Conservation (phyloP, 2,329 filamentous ascomycete genomes). For the Ophiobolus disseminans region DNA sequence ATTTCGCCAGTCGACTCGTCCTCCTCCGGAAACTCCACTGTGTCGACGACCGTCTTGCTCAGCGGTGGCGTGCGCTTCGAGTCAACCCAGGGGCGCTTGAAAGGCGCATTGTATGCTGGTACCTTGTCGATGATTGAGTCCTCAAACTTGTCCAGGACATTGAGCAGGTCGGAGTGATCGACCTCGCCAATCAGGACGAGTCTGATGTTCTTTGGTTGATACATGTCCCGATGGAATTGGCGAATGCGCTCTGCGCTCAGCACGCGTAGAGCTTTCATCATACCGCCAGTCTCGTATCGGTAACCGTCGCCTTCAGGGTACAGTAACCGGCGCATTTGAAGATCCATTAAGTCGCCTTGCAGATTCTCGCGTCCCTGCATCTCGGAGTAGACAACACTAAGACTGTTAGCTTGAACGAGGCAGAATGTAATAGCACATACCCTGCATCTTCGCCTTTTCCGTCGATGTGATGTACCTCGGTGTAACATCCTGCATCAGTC, state of each 20-base stretch:
- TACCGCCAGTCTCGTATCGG: conserved; percentile 96
- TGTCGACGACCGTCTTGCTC: conserved; percentile 74
- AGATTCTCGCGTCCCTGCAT: conserved; percentile 96
- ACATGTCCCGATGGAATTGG: conserved; percentile 96
- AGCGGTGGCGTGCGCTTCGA: conserved; percentile 79
- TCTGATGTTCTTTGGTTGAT: conserved; percentile 94
- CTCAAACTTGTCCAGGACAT: conserved; percentile 87
- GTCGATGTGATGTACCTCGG: conserved; percentile 95
- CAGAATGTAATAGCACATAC: conserved; percentile 20
- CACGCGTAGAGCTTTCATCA: conserved; percentile 89
- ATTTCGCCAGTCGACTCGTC: conserved; percentile 94
- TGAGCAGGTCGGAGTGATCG: conserved; percentile 78
- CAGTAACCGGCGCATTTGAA: conserved; percentile 77
- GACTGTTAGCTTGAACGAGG: conserved; percentile 15
- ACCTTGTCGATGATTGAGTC: conserved; percentile 83
- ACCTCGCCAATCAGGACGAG: conserved; percentile 92
- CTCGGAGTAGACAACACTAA: conserved; percentile 90
- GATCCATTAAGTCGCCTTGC: conserved; percentile 83
- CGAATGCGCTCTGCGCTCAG: conserved; percentile 89
- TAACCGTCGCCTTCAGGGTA: conserved; percentile 93
- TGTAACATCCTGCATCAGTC: conserved; percentile 91
- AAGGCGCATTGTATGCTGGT: conserved; percentile 75
- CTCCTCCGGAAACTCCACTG: conserved; percentile 91
- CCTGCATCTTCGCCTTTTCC: conserved; percentile 91
- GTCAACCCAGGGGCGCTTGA: conserved; percentile 89